Evolutionary conservation across 768 basidiomycete genomes (phyloP).

Genomic region (Phaeotremella fagi): DNA sequence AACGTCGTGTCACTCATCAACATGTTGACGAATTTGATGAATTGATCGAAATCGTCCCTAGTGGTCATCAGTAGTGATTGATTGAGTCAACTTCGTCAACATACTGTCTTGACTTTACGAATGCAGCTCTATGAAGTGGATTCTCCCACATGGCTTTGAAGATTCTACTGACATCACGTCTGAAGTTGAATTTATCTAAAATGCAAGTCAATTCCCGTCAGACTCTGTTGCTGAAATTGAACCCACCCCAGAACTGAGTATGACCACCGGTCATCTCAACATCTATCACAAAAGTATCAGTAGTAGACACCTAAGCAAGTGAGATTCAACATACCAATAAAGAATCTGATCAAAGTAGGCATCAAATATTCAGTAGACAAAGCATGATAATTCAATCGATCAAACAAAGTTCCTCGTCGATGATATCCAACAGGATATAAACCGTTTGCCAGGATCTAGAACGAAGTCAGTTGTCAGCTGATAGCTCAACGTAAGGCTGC

Average conservation of each 20-base stretch:
- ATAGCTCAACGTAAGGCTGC: neutral
- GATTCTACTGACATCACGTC: slow-evolving; percentile 80
- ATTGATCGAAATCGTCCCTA: slow-evolving; percentile 78
- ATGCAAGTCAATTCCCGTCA: slow-evolving; percentile 8
- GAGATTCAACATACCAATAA: slow-evolving; percentile 63
- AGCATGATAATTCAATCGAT: slow-evolving; percentile 74
- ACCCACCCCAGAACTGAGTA: slow-evolving; percentile 98
- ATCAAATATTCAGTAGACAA: slow-evolving; percentile 83
- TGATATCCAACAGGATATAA: slow-evolving; percentile 44
- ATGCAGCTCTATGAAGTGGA: slow-evolving; percentile 76
- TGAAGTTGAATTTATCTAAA: slow-evolving; percentile 39
- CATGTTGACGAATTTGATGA: slow-evolving; percentile 90
- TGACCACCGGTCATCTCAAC: slow-evolving; percentile 96
- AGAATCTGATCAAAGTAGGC: slow-evolving; percentile 86
- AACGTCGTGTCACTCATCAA: slow-evolving; percentile 99
- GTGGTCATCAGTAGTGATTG: neutral
- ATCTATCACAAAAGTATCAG: slow-evolving; percentile 56
- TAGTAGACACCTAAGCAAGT: neutral
- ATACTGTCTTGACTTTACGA: slow-evolving; percentile 72
- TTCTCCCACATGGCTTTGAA: slow-evolving; percentile 90
- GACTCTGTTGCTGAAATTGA: slow-evolving; percentile 22
- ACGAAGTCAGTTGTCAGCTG: neutral
- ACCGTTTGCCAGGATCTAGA: slow-evolving; percentile 46
- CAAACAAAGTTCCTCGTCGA: slow-evolving; percentile 60
- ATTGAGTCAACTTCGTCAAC: slow-evolving; percentile 26